Evolutionary conservation across 805 yeast species (phyloP).

Genomic region (Tetrapisispora arboricola): DNA sequence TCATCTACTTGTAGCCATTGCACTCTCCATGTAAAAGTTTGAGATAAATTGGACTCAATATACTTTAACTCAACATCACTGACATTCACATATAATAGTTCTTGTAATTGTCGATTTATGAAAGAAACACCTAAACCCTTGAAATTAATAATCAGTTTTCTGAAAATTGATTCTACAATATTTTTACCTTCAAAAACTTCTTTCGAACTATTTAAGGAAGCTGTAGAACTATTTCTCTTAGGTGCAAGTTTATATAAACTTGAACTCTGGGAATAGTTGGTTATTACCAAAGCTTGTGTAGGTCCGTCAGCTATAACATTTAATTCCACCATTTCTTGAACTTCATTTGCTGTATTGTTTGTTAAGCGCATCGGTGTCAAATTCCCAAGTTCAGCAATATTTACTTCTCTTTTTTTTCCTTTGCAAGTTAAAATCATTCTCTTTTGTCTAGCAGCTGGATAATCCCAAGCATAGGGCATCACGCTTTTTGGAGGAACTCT

Average conservation of each 20-base stretch:
- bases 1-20: constrained; percentile 96
- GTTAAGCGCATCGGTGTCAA: constrained; percentile 77
- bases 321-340: constrained; percentile 57
- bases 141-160: constrained; percentile 46
- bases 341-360: constrained; percentile 29
- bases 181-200: constrained; percentile 44
- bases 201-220: constrained; percentile 26
- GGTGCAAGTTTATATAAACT: constrained; percentile 54
- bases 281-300: constrained; percentile 73
- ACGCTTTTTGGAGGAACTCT: constrained; percentile 80
- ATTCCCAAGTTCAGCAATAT: constrained; percentile 87
- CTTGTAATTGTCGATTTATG: constrained; percentile 60
- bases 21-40: constrained; percentile 65
- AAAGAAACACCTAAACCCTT: constrained; percentile 85
- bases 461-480: constrained; percentile 98
- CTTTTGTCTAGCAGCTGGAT: constrained; percentile 79
- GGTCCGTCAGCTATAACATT: constrained; percentile 97
- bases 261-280: constrained; percentile 67
- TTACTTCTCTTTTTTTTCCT: constrained; percentile 67
- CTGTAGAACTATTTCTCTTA: constrained; percentile 24
- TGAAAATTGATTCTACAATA: constrained; percentile 27
- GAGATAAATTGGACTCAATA: constrained; percentile 76
- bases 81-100: constrained; percentile 72
- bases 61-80: constrained; percentile 73
- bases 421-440: constrained; percentile 67